Conservation (phyloP, 164 flowering plant genomes). For the Liquidambar formosana region DNA sequence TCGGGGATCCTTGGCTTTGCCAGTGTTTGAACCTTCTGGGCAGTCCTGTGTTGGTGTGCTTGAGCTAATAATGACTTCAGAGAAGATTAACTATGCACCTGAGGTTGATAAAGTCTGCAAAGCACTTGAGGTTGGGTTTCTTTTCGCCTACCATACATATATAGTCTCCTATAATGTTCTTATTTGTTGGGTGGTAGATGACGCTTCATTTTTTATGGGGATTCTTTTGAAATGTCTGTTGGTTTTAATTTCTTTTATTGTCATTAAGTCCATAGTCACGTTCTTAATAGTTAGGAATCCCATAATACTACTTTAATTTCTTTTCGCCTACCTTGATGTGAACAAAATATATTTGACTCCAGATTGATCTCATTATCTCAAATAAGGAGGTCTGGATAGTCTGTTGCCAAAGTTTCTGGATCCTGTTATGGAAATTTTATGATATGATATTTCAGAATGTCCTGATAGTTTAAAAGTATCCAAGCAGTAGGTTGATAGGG, state of each 20-base stretch:
- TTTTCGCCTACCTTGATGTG: neutral
- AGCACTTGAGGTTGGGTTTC: conserved; percentile 87
- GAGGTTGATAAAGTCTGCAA: conserved; percentile 98
- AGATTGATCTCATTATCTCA: neutral
- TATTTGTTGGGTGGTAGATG: neutral
- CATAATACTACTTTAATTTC: neutral
- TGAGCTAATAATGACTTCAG: conserved; percentile 92
- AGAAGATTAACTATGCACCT: conserved; percentile 83
- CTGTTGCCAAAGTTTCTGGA: neutral
- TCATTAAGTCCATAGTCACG: neutral
- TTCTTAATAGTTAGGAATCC: neutral
- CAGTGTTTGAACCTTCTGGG: conserved; percentile 90
- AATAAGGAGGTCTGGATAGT: neutral
- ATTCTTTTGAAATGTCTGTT: neutral
- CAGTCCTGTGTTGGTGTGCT: conserved; percentile 90
- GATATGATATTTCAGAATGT: neutral
- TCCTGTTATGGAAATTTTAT: neutral
- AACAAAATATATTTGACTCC: neutral
- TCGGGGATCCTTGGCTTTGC: conserved; percentile 87
- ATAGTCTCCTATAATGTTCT: neutral
- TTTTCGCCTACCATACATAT: neutral
- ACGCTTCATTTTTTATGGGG: neutral
- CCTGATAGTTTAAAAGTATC: neutral
- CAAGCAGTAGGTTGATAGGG: neutral
- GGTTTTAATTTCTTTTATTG: neutral